Percentiles rank a stretch among this genome's conserved stretches.
These are phyloP conservation scores for Tylopilus plumbeoviolaceoides DNA, from an alignment of 768 basidiomycete genomes.

Conservation along the genomic window DNA sequence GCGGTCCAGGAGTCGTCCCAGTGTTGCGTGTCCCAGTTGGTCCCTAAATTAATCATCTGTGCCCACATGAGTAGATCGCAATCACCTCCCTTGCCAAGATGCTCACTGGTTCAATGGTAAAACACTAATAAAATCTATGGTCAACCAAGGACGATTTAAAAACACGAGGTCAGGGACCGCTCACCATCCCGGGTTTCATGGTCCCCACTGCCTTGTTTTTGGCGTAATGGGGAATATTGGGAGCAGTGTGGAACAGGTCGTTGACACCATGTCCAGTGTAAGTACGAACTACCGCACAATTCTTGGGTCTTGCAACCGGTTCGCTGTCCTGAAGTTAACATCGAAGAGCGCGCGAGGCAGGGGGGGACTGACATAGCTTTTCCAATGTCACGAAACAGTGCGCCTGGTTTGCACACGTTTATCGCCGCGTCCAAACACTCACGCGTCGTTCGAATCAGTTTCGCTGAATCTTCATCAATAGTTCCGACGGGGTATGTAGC, in stretches of 20 bases:
- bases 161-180: slow-evolving; percentile 21
- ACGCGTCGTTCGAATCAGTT: slow-evolving; percentile 79
- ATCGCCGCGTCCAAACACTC: slow-evolving; percentile 87
- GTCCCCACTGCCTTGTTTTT: slow-evolving; percentile 90
- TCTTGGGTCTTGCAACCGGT: slow-evolving; percentile 74
- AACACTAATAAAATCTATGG: slow-evolving; percentile 38
- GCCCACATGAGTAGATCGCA: slow-evolving; percentile 8
- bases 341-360: slow-evolving; percentile 9
- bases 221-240: slow-evolving; percentile 92
- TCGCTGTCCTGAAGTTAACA: slow-evolving; percentile 50
- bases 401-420: slow-evolving; percentile 89
- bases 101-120: slow-evolving; percentile 77
- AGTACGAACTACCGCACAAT: slow-evolving; percentile 86
- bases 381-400: slow-evolving; percentile 83
- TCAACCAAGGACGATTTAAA: slow-evolving; percentile 3
- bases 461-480: slow-evolving; percentile 78
- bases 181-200: slow-evolving; percentile 92
- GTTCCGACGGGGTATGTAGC: slow-evolving; percentile 88
- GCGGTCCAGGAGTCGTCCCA: slow-evolving; percentile 99
- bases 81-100: slow-evolving; percentile 1
- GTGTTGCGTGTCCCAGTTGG: slow-evolving; percentile 69
- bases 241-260: slow-evolving; percentile 76
- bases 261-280: slow-evolving; percentile 93
- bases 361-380: slow-evolving; percentile 66
- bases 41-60: slow-evolving; percentile 91